These are phyloP conservation scores for Boletus edulis DNA, from an alignment of 768 basidiomycete genomes.

Conservation along the genomic window DNA sequence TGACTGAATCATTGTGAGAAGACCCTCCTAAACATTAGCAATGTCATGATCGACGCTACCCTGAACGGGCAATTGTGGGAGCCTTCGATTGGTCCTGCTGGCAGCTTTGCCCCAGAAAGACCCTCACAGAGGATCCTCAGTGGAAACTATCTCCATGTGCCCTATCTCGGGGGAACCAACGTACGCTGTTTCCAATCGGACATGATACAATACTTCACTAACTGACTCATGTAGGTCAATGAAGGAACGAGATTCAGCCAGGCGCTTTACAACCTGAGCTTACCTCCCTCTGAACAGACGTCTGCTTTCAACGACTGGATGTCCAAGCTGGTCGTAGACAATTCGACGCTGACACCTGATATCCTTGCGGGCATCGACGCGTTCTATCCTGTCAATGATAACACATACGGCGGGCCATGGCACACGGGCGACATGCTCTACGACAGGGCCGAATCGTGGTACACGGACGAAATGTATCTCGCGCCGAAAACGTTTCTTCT, in stretches of 20 bases:
- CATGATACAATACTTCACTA: not conserved
- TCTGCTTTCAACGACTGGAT: conserved; percentile 48
- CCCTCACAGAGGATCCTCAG: conserved; percentile 44
- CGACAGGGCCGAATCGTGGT: conserved; percentile 56
- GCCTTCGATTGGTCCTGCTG: conserved; percentile 49
- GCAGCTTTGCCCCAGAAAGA: conserved; percentile 46
- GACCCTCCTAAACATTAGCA: conserved; percentile 50
- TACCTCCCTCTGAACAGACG: conserved; percentile 40
- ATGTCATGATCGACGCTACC: conserved; percentile 41
- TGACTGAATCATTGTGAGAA: conserved; percentile 13
- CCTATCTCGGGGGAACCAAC: conserved; percentile 56
- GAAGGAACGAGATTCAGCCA: conserved; percentile 11
- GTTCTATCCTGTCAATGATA: conserved; percentile 49
- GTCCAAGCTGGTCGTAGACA: conserved; percentile 48
- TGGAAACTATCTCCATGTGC: conserved; percentile 52
- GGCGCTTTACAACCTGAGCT: conserved; percentile 35
- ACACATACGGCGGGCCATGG: conserved; percentile 47
- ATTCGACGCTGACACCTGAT: conserved; percentile 27
- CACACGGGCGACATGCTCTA: conserved; percentile 60
- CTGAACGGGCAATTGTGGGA: conserved; percentile 58
- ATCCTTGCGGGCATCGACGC: conserved; percentile 39
- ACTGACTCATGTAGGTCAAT: conserved; percentile 5
- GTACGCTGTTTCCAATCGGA: conserved; percentile 26
- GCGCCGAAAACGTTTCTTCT: conserved; percentile 48
- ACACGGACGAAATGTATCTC: conserved; percentile 57